Base-by-base conservation (phyloP, 352 stramenopile species). In the Phytopythium vexans region DNA sequence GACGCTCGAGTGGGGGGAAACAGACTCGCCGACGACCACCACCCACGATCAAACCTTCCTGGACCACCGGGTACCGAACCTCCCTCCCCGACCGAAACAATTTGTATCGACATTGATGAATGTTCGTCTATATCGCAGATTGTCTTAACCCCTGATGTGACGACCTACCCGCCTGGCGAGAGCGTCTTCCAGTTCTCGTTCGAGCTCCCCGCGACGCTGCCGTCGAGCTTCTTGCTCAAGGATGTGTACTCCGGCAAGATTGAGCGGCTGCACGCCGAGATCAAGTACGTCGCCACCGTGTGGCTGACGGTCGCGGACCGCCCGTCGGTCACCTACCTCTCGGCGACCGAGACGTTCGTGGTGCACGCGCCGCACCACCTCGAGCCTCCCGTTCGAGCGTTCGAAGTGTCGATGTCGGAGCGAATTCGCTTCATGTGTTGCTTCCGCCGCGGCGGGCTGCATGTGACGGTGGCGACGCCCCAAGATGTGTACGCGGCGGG, bases 41-140 rank as follows among this genome's bases (percentile, higher is more conserved):
- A 54, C 49, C 11, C 60, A 68, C 32, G 65, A 70, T 48, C 54
- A 68, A 45, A 68, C 58, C 15, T 70, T 74, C 49, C 44, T 74
- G 11, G 54, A 68, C 21, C 46, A 74, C 15, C 27, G 41, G 12
- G 40, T 27, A 15, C 27, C 40, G 8, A 21, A 3, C 12, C 40
- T 44, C n/a, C 8, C 8, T 31, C 27, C 21, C 8, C 6, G 16
- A 5, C 21, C 21, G 21, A 27, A 27, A 27, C 21, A 2, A 27
- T 27, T 31, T 8, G 12, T 49, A 12, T 38, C 21, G 16, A 43
- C 14, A 8, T 2, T 27, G 21, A 27, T 27, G 21, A 2, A 27
- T 12, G 6, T 0, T 54, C 8, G 8, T 14, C 7, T 9, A 4
- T 3, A 7, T 8, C 42, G 3, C 14, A 71, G 66, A 60, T 74